Percentiles rank a stretch among this genome's conserved stretches.
Evolutionary conservation across 805 yeast genomes (phyloP).

Genomic region (Komagataella pseudopastoris): DNA sequence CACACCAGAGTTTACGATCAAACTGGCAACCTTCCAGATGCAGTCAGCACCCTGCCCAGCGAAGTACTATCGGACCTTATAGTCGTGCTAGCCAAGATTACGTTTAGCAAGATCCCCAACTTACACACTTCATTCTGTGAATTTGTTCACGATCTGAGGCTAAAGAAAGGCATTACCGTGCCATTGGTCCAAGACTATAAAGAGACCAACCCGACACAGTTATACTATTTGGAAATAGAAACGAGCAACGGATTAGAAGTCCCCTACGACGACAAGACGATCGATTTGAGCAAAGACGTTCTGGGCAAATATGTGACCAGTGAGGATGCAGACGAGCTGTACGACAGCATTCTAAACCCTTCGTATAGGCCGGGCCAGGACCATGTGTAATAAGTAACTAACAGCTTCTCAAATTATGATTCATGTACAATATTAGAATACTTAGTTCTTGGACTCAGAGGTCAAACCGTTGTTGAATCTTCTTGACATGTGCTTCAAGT

Average conservation of each 20-base stretch:
- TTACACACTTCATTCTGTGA: background rate
- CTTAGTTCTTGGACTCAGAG: background rate
- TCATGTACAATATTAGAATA: background rate
- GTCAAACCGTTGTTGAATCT: constrained; percentile 71
- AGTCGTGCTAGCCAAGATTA: background rate
- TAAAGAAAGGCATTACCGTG: background rate
- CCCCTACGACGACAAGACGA: constrained; percentile 45
- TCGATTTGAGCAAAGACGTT: constrained; percentile 59
- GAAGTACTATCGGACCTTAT: background rate
- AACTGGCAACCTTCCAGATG: background rate
- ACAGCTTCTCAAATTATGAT: background rate
- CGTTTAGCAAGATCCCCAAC: background rate
- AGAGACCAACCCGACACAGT: background rate
- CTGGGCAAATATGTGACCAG: constrained; percentile 55
- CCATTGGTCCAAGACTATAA: background rate
- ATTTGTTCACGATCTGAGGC: background rate
- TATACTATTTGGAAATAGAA: constrained; percentile 10
- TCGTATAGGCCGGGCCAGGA: constrained; percentile 2
- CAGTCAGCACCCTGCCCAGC: background rate
- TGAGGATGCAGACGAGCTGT: constrained; percentile 70
- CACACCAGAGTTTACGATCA: background rate
- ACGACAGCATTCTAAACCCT: constrained; percentile 40
- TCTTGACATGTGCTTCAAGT: constrained; percentile 95
- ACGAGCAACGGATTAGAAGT: constrained; percentile 48
- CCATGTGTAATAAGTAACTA: background rate